These are phyloP conservation scores for Scortechinia acanthostroma DNA, from an alignment of 2,329 filamentous ascomycete species.

Conservation along the genomic window DNA sequence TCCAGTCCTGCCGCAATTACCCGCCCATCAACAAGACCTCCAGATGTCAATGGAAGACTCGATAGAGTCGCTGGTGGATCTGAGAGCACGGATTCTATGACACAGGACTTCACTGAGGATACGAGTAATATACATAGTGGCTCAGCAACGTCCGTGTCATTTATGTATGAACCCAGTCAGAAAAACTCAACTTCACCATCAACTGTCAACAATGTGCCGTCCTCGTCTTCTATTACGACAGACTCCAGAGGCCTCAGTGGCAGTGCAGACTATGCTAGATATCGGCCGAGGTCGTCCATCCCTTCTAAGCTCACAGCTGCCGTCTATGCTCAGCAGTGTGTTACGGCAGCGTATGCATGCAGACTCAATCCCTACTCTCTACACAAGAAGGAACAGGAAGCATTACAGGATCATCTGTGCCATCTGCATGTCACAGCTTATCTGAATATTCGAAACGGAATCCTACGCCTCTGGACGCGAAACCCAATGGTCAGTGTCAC, in stretches of 20 bases:
- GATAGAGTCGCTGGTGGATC: neutral
- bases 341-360: constrained; percentile 56
- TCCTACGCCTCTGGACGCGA: constrained; percentile 58
- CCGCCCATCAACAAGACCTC: too few relatives aligned
- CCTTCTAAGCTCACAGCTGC: constrained; percentile 44
- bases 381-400: constrained; percentile 51
- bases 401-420: constrained; percentile 51
- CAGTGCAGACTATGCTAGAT: constrained; percentile 20
- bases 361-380: constrained; percentile 58
- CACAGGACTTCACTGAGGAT: neutral
- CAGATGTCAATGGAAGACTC: too few relatives aligned
- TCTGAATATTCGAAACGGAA: constrained; percentile 64
- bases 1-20: too few relatives aligned
- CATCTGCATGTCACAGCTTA: constrained; percentile 61
- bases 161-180: neutral
- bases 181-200: neutral
- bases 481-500: constrained; percentile 60
- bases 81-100: neutral
- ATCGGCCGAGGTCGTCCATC: constrained; percentile 50
- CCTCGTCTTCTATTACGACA: neutral
- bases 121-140: neutral
- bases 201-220: neutral
- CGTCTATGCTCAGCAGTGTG: constrained; percentile 56
- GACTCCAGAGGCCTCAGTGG: neutral
- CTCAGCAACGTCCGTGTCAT: neutral